phyloP scores from a whole-genome alignment of 1,284 basidiomycete genomes.

The Ganoderma lucidum region DNA sequence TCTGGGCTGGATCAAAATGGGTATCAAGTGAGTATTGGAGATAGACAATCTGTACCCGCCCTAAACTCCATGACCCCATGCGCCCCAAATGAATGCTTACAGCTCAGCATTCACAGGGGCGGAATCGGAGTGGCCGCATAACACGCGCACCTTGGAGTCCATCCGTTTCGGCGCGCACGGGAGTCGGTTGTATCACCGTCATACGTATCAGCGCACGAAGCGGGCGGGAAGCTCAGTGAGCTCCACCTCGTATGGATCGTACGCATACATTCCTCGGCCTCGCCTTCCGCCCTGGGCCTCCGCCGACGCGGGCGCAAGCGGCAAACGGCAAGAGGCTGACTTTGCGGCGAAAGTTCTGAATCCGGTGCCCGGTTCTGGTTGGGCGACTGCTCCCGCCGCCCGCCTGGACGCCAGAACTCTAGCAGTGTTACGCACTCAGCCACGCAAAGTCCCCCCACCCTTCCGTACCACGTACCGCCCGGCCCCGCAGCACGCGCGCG shows the following conservation, averaged over 20 bases:
- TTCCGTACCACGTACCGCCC: conserved; percentile 12
- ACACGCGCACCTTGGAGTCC: not conserved
- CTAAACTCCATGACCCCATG: not conserved
- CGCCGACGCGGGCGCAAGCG: not conserved
- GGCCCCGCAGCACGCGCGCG: conserved; percentile 17
- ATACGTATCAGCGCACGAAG: not conserved
- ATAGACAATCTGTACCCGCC: not conserved
- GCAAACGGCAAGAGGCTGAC: not conserved
- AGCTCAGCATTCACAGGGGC: not conserved
- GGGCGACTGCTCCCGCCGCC: not conserved
- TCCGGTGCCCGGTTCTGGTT: not conserved
- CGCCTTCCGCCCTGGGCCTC: not conserved
- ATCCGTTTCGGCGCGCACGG: not conserved
- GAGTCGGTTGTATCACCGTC: not conserved
- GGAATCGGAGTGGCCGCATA: not conserved
- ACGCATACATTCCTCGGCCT: not conserved
- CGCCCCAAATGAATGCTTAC: not conserved
- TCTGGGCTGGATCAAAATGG: not conserved
- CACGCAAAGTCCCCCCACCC: conserved; percentile 32
- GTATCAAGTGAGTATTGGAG: not conserved
- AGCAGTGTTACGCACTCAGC: conserved; percentile 7
- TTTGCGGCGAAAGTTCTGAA: not conserved
- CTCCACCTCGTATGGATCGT: not conserved
- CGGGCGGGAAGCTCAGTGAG: not conserved
- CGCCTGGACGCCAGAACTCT: not conserved